These are phyloP conservation scores for Dioscorea dumetorum DNA, from an alignment of 106 monocot genomes.

Conservation along the genomic window DNA sequence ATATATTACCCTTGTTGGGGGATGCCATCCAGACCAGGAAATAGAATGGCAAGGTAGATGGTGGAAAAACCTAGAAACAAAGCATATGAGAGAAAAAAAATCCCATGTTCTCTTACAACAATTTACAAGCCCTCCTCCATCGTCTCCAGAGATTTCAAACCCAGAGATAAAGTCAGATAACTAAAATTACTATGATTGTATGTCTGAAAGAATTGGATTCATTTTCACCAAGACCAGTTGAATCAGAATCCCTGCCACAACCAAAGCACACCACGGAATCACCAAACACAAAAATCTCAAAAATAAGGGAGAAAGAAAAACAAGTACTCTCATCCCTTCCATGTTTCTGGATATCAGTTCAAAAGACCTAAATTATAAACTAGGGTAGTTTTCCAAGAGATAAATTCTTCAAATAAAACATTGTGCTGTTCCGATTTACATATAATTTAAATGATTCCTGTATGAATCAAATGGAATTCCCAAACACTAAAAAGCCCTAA, in stretches of 20 bases:
- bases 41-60: not conserved
- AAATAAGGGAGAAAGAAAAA: not conserved
- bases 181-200: not conserved
- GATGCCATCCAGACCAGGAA: constrained; percentile 1
- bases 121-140: not conserved
- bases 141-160: not conserved
- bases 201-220: not conserved
- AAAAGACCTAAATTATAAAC: no score
- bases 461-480: no score
- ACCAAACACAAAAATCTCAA: not conserved
- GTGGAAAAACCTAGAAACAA: not conserved
- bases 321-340: no score
- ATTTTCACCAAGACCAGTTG: not conserved
- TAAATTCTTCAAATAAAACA: no score
- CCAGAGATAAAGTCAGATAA: not conserved
- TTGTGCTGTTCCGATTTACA: no score
- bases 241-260: not conserved
- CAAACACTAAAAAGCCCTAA: no score
- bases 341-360: no score
- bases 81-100: not conserved
- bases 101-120: not conserved
- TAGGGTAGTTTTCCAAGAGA: no score
- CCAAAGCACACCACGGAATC: not conserved
- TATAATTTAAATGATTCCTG: no score
- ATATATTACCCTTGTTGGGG: not conserved